Conservation (phyloP, 352 stramenopile genomes). For the Phytophthora megakarya region DNA sequence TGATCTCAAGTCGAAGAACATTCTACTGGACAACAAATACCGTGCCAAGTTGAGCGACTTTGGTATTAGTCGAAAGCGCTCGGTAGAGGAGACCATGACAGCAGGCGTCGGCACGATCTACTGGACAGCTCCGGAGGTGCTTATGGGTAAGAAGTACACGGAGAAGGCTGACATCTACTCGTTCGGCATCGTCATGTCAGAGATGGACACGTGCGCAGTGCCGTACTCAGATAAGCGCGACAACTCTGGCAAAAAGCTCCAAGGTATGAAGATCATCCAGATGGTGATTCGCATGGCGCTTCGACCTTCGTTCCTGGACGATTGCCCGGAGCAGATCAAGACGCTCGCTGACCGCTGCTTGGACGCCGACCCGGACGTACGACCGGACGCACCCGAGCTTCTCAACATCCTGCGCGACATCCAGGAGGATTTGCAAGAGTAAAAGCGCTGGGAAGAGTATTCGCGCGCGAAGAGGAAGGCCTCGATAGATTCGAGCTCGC, state of each 20-base stretch:
- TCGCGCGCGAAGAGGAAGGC: conserved; percentile 16
- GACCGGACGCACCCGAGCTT: conserved; percentile 56
- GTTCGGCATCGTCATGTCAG: conserved; percentile 85
- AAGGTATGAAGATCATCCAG: conserved; percentile 85
- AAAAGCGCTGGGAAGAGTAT: conserved; percentile 28
- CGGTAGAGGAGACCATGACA: conserved; percentile 79
- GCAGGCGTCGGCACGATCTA: conserved; percentile 83
- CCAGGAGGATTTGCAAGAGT: conserved; percentile 41
- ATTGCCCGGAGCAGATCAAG: conserved; percentile 55
- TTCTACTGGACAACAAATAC: conserved; percentile 48
- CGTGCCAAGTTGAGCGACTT: conserved; percentile 76
- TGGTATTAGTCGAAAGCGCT: conserved; percentile 75
- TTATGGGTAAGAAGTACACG: conserved; percentile 82
- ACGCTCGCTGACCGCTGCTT: conserved; percentile 70
- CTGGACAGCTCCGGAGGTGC: conserved; percentile 79
- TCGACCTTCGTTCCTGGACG: conserved; percentile 57
- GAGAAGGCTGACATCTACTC: conserved; percentile 85
- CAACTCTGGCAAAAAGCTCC: conserved; percentile 66
- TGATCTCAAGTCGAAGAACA: conserved; percentile 84
- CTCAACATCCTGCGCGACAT: conserved; percentile 35
- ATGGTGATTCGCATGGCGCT: conserved; percentile 72
- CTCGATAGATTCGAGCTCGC: conserved; percentile 26
- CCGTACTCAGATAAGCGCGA: conserved; percentile 82
- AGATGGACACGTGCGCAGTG: conserved; percentile 79
- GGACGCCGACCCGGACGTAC: conserved; percentile 63